Evolutionary conservation across 2,329 filamentous ascomycete species (phyloP).

Genomic region (Ascochyta rabiei): DNA sequence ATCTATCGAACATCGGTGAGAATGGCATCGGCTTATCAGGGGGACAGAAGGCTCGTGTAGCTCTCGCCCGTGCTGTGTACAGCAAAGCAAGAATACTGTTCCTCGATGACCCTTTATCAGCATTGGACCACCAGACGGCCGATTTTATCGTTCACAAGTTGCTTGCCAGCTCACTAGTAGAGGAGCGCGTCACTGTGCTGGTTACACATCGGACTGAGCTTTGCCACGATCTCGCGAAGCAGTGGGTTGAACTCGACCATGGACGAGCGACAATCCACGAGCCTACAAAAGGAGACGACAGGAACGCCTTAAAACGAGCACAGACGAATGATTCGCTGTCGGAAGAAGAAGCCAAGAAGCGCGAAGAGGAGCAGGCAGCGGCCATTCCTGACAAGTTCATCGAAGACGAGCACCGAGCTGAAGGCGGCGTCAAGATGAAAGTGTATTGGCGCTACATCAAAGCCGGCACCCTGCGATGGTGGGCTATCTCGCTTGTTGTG

Average conservation of each 20-base stretch:
- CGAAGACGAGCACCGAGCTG: conserved; percentile 74
- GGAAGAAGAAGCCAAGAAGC: conserved; percentile 45
- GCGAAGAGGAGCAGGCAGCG: conserved; percentile 50
- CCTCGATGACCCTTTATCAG: conserved; percentile 65
- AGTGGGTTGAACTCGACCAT: conserved; percentile 72
- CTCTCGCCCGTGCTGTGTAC: conserved; percentile 66
- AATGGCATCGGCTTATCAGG: conserved; percentile 67
- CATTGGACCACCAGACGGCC: conserved; percentile 68
- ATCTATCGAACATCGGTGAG: conserved; percentile 66
- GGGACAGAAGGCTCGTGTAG: conserved; percentile 65
- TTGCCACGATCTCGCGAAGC: conserved; percentile 72
- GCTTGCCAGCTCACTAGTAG: conserved; percentile 60
- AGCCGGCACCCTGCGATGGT: conserved; percentile 77
- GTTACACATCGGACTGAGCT: conserved; percentile 73
- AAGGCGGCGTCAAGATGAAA: conserved; percentile 74
- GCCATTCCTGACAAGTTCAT: conserved; percentile 76
- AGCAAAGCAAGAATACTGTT: conserved; percentile 61
- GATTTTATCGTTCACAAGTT: conserved; percentile 65
- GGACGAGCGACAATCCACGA: conserved; percentile 58
- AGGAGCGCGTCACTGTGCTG: conserved; percentile 61
- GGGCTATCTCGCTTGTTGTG: conserved; percentile 68
- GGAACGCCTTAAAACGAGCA: conserved; percentile 50
- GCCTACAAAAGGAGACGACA: conserved; percentile 53
- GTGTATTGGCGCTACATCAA: conserved; percentile 88
- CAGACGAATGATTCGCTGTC: conserved; percentile 46